Base-by-base conservation (phyloP, 2,329 filamentous ascomycete species). In the Sclerotinia subarctica region DNA sequence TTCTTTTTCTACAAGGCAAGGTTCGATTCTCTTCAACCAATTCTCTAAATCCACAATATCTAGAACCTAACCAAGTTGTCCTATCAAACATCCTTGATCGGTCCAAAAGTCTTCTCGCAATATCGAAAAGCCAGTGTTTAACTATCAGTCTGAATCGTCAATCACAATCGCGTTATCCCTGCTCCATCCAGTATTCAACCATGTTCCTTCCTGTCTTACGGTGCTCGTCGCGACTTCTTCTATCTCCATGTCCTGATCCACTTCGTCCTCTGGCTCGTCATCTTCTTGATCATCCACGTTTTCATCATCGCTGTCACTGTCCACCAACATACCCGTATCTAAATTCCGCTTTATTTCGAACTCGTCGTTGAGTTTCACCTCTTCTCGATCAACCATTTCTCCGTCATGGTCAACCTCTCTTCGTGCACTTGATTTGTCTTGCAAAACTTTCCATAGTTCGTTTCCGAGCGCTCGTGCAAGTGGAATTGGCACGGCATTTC, bases 401-500 rank as follows among this genome's bases (percentile, higher is more conserved):
- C 35, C 17, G 6, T 49, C 21, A 49, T 35, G 1, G 24, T 29
- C 10, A 17, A 15, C 29, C 6, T 26, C n/a, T 24, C 42, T 24
- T 3, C 19, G 19, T 10, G 1, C 17, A 15, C 19, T 13, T 35
- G 21, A 2, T 17, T 5, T 7, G 1, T 42, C 32, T 42, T 42
- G 42, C 47, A 58, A 42, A 29, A 59, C 46, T 26, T 68, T 56
- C 11, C 44, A 8, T 38, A 68, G 26, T 35, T 53, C 35, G 3
- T 64, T 66, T 19, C 57, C 53, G 0, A 65, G 52, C n/a, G 67
- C 60, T 29, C 11, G n/a, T 26, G 29, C 53, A 26, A 68, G 17
- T 46, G 60, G 53, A n/a, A 46, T 3, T 7, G 67, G 67, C 3
- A 68, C 62, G 15, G 67, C 67, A 53, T 68, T 68, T 1, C 60